These are phyloP conservation scores for Boletales sp. DNA, from an alignment of 768 basidiomycete genomes.

Conservation along the genomic window DNA sequence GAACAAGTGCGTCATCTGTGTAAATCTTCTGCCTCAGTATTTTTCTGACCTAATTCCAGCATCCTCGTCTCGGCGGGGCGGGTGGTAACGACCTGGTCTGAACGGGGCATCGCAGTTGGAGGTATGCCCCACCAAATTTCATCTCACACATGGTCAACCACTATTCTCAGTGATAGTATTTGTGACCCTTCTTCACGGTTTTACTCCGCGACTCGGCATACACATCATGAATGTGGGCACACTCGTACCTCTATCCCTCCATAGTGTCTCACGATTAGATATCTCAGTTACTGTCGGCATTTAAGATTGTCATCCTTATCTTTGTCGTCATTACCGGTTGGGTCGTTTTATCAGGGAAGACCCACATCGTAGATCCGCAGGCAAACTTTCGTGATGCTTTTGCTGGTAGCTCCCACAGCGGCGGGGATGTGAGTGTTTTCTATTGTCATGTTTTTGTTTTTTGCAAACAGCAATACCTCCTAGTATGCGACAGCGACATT, in stretches of 20 bases:
- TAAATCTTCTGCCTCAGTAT: rapidly evolving
- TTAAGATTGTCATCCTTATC: constrained; percentile 53
- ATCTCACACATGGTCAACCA: background rate
- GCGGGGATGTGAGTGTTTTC: constrained; percentile 38
- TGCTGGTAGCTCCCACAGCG: constrained; percentile 49
- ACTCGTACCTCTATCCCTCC: background rate
- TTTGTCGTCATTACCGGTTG: constrained; percentile 57
- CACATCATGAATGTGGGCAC: constrained; percentile 47
- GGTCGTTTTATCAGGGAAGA: constrained; percentile 58
- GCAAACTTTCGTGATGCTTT: constrained; percentile 59
- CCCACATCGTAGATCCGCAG: constrained; percentile 52
- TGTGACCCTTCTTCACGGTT: constrained; percentile 47
- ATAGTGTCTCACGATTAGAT: constrained; percentile 7
- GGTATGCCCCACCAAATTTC: constrained; percentile 28
- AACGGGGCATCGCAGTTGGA: constrained; percentile 56
- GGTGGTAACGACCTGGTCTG: constrained; percentile 42
- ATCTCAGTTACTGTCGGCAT: constrained; percentile 41
- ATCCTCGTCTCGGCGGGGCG: constrained; percentile 47
- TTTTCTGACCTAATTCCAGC: constrained; percentile 23
- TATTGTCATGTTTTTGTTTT: background rate
- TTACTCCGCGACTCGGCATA: constrained; percentile 46
- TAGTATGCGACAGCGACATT: constrained; percentile 61
- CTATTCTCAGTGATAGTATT: constrained; percentile 42
- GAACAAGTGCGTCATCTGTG: constrained; percentile 27
- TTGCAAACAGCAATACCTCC: constrained; percentile 14